Conservation (phyloP, 2,329 filamentous ascomycete species). For the Xylariaceae sp. region DNA sequence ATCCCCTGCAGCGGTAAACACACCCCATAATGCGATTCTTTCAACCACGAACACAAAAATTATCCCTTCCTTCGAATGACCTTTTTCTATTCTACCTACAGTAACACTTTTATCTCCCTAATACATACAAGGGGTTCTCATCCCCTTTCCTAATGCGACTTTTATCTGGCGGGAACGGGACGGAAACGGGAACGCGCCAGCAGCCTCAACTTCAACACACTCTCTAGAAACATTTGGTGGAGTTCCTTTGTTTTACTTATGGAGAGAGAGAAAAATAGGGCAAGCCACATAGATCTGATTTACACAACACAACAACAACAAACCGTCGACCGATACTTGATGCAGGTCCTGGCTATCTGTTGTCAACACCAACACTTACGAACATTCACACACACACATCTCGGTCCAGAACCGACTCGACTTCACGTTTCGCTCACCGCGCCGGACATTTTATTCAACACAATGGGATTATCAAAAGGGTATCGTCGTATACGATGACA, state of each 20-base stretch:
- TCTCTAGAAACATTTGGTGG: constrained; percentile 9
- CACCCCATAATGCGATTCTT: neutral
- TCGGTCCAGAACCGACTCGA: no score
- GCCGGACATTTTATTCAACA: no score
- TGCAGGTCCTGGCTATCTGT: no score
- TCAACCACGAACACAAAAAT: neutral
- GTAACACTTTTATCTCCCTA: constrained; percentile 5
- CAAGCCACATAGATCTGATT: constrained; percentile 21
- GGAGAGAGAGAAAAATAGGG: constrained; percentile 4
- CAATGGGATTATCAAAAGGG: no score
- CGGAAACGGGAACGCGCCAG: neutral
- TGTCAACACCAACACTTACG: no score
- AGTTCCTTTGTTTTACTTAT: constrained; percentile 6
- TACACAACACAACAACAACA: constrained; percentile 24
- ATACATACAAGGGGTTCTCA: neutral
- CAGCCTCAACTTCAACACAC: constrained; percentile 1
- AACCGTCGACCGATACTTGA: no score
- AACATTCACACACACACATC: no score
- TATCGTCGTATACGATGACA: no score
- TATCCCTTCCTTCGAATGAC: neutral
- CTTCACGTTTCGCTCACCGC: no score
- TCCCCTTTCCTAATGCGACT: neutral
- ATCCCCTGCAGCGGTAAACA: constrained; percentile 23
- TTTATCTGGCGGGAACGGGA: constrained; percentile 1
- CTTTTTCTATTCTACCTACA: no score